These are phyloP conservation scores for Vanrija sp. DNA, from an alignment of 1,284 basidiomycete species.

Conservation along the genomic window DNA sequence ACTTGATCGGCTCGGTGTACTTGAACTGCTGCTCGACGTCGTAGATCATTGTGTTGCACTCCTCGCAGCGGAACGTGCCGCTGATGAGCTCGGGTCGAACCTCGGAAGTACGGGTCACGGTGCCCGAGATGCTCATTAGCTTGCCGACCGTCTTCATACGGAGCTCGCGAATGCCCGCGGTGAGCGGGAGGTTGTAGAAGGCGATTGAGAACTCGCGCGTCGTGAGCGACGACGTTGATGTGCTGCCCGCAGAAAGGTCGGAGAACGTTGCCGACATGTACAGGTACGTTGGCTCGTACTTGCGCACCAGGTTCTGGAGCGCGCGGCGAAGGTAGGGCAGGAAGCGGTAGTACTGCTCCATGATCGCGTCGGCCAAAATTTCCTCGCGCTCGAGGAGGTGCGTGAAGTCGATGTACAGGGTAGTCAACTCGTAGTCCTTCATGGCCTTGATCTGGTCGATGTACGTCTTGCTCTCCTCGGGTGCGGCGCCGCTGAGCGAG, in stretches of 20 bases:
- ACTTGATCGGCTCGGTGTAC: constrained; percentile 96
- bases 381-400: constrained; percentile 88
- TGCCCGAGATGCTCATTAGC: constrained; percentile 88
- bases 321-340: constrained; percentile 89
- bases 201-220: constrained; percentile 92
- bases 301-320: constrained; percentile 79
- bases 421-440: constrained; percentile 87
- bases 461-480: constrained; percentile 59
- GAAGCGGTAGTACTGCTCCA: constrained; percentile 93
- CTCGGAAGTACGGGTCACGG: constrained; percentile 95
- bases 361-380: constrained; percentile 81
- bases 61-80: constrained; percentile 88
- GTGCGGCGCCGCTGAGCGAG: constrained; percentile 57
- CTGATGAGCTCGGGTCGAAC: constrained; percentile 91
- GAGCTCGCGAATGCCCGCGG: constrained; percentile 91
- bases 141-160: constrained; percentile 89
- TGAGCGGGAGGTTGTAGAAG: constrained; percentile 92
- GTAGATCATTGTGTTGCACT: constrained; percentile 79
- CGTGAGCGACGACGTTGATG: constrained; percentile 73
- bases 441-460: constrained; percentile 88
- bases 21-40: constrained; percentile 99
- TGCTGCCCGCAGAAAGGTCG: constrained; percentile 28
- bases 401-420: constrained; percentile 91
- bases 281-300: constrained; percentile 86
- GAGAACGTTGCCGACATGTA: constrained; percentile 67